Conservation (phyloP, 371 early-diverging fungal genomes). For the Chytridium lagenaria region DNA sequence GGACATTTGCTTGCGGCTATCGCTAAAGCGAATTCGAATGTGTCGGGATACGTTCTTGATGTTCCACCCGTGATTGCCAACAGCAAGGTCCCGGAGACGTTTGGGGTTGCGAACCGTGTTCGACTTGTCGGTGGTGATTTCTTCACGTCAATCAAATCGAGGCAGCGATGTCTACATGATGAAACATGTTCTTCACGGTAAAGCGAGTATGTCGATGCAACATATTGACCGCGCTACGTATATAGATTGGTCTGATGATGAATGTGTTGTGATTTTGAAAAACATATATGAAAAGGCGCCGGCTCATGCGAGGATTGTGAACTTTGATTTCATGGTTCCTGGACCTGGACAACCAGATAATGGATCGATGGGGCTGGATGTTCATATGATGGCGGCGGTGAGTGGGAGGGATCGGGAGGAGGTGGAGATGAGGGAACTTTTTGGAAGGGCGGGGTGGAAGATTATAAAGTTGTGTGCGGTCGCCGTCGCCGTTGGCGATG, state of each 20-base stretch:
- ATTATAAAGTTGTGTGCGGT: not conserved
- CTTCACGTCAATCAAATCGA: conserved; percentile 8
- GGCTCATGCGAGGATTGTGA: conserved; percentile 2
- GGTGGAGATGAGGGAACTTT: not conserved
- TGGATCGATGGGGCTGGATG: conserved; percentile 16
- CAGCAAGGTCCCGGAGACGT: conserved; percentile 4
- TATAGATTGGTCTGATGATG: conserved; percentile 14
- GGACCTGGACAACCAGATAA: conserved; percentile 12
- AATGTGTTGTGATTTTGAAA: conserved; percentile 3
- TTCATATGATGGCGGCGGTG: conserved; percentile 17
- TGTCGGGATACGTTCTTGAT: conserved; percentile 9
- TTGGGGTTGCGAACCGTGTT: not conserved
- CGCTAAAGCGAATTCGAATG: not conserved
- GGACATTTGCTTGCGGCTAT: not conserved
- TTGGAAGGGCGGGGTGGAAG: conserved; percentile 14
- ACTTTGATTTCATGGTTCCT: conserved; percentile 22
- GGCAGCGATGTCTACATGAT: conserved; percentile 12
- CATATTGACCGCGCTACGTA: too few species aligned
- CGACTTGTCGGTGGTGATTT: conserved; percentile 9
- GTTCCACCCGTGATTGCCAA: conserved; percentile 11
- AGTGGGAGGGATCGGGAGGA: conserved; percentile 15
- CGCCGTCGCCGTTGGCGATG: conserved; percentile 11
- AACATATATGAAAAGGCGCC: conserved; percentile 11
- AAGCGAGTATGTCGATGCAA: too few species aligned
- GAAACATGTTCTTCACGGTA: conserved; percentile 20